These are phyloP conservation scores for carrot (Daucus carota) DNA, from an alignment of 129 eudicot genomes.

Conservation along the genomic window DH1_v3.0 NC_030382.2:47349501-47350000, in stretches of 20 bases:
- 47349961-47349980: too few relatives aligned
- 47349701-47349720: not conserved
- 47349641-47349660: not conserved
- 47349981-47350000: too few relatives aligned
- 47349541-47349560: not conserved
- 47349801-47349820: not conserved
- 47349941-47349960: too few relatives aligned
- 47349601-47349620: not conserved
- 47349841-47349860: not conserved
- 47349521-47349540: not conserved
- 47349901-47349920: not conserved
- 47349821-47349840: not conserved
- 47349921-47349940: not conserved
- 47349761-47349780: not conserved
- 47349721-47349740: not conserved
- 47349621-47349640: not conserved
- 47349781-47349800: not conserved
- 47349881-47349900: not conserved
- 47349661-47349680: not conserved
- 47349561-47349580: not conserved
- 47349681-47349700: not conserved
- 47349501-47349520: not conserved
- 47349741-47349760: not conserved
- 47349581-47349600: not conserved
- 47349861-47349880: not conserved